A percentile compares a stretch with the other conserved stretches of the same genome.
Evolutionary conservation across 2,329 filamentous ascomycete genomes (phyloP).

Genomic region (Onygenales sp.): DNA sequence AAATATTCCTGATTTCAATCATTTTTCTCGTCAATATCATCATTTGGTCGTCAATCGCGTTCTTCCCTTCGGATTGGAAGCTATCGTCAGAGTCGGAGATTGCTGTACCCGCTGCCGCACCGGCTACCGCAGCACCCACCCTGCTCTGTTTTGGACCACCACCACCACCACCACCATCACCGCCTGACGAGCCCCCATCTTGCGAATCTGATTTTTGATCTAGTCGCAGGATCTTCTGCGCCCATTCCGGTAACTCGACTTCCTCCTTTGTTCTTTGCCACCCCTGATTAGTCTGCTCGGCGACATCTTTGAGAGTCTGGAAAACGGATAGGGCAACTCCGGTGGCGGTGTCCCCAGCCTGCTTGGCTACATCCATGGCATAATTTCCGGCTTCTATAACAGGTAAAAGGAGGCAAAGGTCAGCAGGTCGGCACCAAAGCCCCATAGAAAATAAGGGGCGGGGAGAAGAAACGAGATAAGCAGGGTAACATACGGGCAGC

Average conservation of each 20-base stretch:
- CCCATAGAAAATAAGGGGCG: background rate
- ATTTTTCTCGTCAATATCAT: slow-evolving; percentile 99
- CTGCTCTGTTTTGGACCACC: slow-evolving; percentile 46
- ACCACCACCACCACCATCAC: slow-evolving; percentile 35
- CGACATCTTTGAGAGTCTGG: slow-evolving; percentile 62
- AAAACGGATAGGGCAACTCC: slow-evolving; percentile 61
- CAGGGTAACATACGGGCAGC: slow-evolving; percentile 59
- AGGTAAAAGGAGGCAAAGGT: background rate
- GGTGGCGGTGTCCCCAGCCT: slow-evolving; percentile 61
- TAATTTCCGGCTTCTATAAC: slow-evolving; percentile 61
- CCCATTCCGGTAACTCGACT: slow-evolving; percentile 64
- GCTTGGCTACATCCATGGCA: slow-evolving; percentile 64
- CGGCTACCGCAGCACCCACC: slow-evolving; percentile 51
- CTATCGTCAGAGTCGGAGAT: slow-evolving; percentile 57
- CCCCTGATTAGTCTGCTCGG: slow-evolving; percentile 67
- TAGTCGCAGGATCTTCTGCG: slow-evolving; percentile 60
- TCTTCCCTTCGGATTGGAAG: slow-evolving; percentile 50
- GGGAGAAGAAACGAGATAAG: background rate
- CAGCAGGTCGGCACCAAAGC: background rate
- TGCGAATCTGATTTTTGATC: slow-evolving; percentile 51
- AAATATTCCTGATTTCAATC: slow-evolving; percentile 93
- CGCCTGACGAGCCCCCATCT: slow-evolving; percentile 32
- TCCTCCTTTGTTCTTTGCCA: slow-evolving; percentile 79
- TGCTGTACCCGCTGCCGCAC: slow-evolving; percentile 61
- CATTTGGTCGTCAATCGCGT: slow-evolving; percentile 91